Evolutionary conservation across 2,329 filamentous ascomycete genomes (phyloP).

Genomic region (Phoma sp.): DNA sequence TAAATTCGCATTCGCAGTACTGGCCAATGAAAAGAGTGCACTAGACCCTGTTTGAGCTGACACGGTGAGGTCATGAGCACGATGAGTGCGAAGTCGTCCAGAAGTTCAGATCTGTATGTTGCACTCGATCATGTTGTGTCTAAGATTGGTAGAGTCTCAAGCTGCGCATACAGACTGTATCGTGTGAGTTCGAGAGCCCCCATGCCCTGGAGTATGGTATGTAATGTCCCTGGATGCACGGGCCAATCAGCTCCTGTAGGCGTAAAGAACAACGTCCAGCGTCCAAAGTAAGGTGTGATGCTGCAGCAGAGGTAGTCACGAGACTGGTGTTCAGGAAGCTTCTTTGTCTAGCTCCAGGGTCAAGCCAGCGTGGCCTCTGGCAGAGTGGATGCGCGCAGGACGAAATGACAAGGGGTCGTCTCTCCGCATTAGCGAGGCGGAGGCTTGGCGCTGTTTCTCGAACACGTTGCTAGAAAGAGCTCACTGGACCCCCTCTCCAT

Average conservation of each 20-base stretch:
- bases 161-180: background rate
- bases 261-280: background rate
- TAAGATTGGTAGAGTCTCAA: background rate
- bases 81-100: background rate
- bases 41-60: background rate
- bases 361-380: constrained; percentile 35
- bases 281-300: no score
- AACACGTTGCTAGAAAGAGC: constrained; percentile 42
- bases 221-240: constrained; percentile 3
- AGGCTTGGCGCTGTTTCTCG: constrained; percentile 22
- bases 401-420: constrained; percentile 8
- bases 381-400: constrained; percentile 10
- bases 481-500: constrained; percentile 38
- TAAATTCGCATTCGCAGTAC: constrained; percentile 19
- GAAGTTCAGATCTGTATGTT: background rate
- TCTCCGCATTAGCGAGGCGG: constrained; percentile 21
- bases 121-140: background rate
- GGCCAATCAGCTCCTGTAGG: background rate
- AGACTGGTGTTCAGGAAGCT: constrained; percentile 12
- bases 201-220: background rate
- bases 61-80: constrained; percentile 2
- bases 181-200: background rate
- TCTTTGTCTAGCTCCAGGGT: background rate
- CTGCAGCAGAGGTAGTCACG: background rate
- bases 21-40: constrained; percentile 3